A percentile compares a stretch with the other conserved stretches of the same genome.
Evolutionary conservation across 495 filamentous ascomycete species (phyloP).

Genomic region (Chaetomium tenue): DNA sequence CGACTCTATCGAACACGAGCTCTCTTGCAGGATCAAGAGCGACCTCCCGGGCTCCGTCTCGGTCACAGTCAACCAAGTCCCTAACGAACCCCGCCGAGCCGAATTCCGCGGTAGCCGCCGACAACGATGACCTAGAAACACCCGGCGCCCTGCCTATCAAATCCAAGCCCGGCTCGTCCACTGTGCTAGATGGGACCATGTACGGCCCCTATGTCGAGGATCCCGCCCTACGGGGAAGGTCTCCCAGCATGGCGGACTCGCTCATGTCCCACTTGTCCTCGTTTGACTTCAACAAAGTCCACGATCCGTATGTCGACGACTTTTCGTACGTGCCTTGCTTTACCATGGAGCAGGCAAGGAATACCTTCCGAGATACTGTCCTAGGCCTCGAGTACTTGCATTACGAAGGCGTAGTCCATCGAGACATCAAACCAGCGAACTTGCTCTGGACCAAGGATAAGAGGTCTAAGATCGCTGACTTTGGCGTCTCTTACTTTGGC

Average conservation of each 20-base stretch:
- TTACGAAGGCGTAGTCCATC: constrained; percentile 94
- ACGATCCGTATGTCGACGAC: constrained; percentile 71
- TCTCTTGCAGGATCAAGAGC: constrained; percentile 41
- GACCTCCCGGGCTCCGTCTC: constrained; percentile 47
- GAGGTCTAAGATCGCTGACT: constrained; percentile 98
- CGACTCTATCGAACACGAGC: constrained; percentile 25
- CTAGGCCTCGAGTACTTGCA: constrained; percentile 94
- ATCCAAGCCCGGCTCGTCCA: constrained; percentile 50
- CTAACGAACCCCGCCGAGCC: constrained; percentile 47
- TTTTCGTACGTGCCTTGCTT: constrained; percentile 88
- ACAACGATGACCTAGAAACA: constrained; percentile 48
- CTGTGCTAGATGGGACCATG: constrained; percentile 70
- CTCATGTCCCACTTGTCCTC: constrained; percentile 61
- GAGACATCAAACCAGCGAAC: constrained; percentile 99
- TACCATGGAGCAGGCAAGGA: constrained; percentile 79
- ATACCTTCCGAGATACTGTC: constrained; percentile 88
- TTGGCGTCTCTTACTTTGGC: constrained; percentile 96
- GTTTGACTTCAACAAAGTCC: constrained; percentile 51
- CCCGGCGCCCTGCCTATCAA: constrained; percentile 45
- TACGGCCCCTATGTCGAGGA: constrained; percentile 69
- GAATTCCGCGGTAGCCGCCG: constrained; percentile 37
- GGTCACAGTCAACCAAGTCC: constrained; percentile 45
- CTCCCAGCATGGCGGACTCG: constrained; percentile 60
- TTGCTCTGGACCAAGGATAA: constrained; percentile 81
- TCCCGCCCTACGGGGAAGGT: constrained; percentile 48